A percentile compares a stretch with the other conserved stretches of the same genome.
phyloP scores from a whole-genome alignment of 208 protist genomes.

The Acanthamoeba triangularis region DNA sequence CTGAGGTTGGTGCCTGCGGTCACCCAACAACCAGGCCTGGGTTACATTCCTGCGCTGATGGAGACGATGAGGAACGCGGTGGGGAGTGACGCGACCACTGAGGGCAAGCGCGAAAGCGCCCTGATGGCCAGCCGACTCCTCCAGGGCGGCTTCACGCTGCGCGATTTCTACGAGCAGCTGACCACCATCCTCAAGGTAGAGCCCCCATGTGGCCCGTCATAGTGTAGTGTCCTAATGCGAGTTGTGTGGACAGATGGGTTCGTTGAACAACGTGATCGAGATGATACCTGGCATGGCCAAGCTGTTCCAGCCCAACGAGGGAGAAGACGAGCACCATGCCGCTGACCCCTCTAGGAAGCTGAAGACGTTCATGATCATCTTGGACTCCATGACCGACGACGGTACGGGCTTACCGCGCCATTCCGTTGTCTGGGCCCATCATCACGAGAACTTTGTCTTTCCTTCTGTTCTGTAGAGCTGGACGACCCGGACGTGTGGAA shows the following conservation, averaged over 20 bases:
- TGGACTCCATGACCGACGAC: constrained; percentile 97
- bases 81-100: constrained; percentile 69
- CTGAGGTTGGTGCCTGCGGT: too few relatives aligned
- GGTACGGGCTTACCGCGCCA: too few relatives aligned
- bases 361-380: constrained; percentile 96
- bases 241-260: constrained; percentile 3
- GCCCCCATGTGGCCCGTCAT: too few relatives aligned
- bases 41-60: constrained; percentile 96
- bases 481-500: constrained; percentile 85
- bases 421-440: too few relatives aligned
- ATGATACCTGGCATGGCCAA: constrained; percentile 95
- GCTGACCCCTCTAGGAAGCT: constrained; percentile 86
- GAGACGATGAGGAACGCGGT: constrained; percentile 94
- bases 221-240: too few relatives aligned
- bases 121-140: constrained; percentile 92
- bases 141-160: constrained; percentile 96
- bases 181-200: constrained; percentile 96
- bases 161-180: constrained; percentile 98
- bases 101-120: constrained; percentile 87
- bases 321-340: constrained; percentile 33
- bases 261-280: constrained; percentile 94
- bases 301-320: constrained; percentile 86
- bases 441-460: too few relatives aligned
- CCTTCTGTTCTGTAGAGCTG: background rate
- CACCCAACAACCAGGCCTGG: too few relatives aligned